phyloP scores from a whole-genome alignment of 2,329 filamentous ascomycete species.

The Macroventuria anomochaeta region DNA sequence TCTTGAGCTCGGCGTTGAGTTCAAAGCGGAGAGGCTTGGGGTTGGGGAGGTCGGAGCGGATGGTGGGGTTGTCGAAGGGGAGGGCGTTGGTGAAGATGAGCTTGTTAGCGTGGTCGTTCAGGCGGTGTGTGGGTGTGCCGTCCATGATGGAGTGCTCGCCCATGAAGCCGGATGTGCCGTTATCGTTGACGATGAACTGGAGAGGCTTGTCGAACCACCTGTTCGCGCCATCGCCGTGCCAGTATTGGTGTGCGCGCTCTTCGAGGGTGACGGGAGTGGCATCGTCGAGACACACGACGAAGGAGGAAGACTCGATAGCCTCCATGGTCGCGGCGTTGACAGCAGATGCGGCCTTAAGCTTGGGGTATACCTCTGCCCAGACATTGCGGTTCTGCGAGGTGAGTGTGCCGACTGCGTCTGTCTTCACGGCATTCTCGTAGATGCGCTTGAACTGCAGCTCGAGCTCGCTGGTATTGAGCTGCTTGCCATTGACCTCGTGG shows the following conservation, averaged over 20 bases:
- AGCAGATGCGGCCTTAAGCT: slow-evolving; percentile 76
- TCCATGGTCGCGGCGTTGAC: slow-evolving; percentile 80
- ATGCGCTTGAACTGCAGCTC: slow-evolving; percentile 87
- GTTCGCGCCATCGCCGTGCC: slow-evolving; percentile 96
- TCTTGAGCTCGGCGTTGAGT: slow-evolving; percentile 73
- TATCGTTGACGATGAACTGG: slow-evolving; percentile 98
- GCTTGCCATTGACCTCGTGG: slow-evolving; percentile 80
- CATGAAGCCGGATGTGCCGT: slow-evolving; percentile 96
- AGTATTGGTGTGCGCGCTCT: slow-evolving; percentile 95
- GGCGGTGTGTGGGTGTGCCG: slow-evolving; percentile 92
- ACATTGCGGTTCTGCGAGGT: slow-evolving; percentile 93
- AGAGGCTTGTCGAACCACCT: slow-evolving; percentile 98
- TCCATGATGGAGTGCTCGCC: slow-evolving; percentile 99
- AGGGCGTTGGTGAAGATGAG: slow-evolving; percentile 94
- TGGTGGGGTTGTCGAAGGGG: slow-evolving; percentile 77
- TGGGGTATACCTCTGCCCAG: slow-evolving; percentile 74
- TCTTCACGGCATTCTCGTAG: slow-evolving; percentile 76
- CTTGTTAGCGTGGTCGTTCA: slow-evolving; percentile 94
- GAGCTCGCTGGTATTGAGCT: slow-evolving; percentile 87
- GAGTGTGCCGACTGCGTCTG: slow-evolving; percentile 78
- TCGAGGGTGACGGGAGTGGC: slow-evolving; percentile 89
- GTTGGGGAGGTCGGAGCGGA: slow-evolving; percentile 85
- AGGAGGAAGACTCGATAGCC: slow-evolving; percentile 85
- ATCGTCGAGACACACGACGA: slow-evolving; percentile 92
- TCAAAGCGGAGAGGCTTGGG: slow-evolving; percentile 80